Evolutionary conservation across 2,329 filamentous ascomycete species (phyloP).

Genomic region (Cytospora piceae): DNA sequence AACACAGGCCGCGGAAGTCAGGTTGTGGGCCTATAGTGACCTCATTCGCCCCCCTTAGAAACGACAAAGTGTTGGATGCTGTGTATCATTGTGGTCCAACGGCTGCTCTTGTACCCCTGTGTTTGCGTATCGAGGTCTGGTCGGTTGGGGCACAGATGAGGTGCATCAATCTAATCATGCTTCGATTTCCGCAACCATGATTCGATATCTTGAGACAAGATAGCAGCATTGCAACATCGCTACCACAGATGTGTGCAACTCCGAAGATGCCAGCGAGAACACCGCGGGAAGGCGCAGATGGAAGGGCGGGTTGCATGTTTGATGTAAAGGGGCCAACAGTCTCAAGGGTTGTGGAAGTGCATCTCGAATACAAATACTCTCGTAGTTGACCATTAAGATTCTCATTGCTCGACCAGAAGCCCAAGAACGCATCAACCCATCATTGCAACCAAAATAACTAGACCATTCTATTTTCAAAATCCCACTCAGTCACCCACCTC

Average conservation of each 20-base stretch:
- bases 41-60: neutral
- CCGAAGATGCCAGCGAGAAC: neutral
- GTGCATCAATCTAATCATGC: slow-evolving; percentile 1
- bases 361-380: neutral
- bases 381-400: neutral
- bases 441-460: neutral
- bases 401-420: neutral
- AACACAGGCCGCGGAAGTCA: neutral
- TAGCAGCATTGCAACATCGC: neutral
- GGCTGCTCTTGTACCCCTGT: neutral
- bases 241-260: neutral
- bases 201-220: neutral
- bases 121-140: neutral
- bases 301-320: neutral
- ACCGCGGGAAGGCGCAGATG: neutral
- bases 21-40: neutral
- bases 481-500: neutral
- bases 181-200: neutral
- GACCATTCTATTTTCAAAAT: neutral
- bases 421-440: neutral
- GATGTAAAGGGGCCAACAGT: neutral
- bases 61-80: neutral
- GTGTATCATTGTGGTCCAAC: neutral
- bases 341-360: neutral
- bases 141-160: neutral